These are phyloP conservation scores for Helenozyma baotianmanensis DNA, from an alignment of 805 yeast species.

Conservation along the genomic window DNA sequence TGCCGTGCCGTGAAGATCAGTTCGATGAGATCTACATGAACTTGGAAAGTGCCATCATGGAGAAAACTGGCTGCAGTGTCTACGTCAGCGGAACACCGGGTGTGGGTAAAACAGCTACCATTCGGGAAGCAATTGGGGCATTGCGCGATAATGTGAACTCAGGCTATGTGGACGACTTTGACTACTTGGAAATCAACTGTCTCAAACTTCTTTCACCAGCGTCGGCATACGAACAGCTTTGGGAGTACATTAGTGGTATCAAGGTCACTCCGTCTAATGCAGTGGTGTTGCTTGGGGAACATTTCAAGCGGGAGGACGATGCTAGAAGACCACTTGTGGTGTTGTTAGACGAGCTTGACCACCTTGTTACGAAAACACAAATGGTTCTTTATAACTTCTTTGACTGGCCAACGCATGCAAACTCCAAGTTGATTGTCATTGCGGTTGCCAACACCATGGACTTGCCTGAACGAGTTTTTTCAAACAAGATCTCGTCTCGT, in stretches of 20 bases:
- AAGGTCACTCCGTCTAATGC: conserved; percentile 61
- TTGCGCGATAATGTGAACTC: conserved; percentile 36
- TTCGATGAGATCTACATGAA: conserved; percentile 64
- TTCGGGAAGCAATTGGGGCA: conserved; percentile 77
- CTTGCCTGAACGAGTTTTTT: conserved; percentile 80
- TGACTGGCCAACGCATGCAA: conserved; percentile 89
- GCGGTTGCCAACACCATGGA: conserved; percentile 99
- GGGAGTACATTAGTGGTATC: conserved; percentile 66
- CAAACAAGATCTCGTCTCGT: conserved; percentile 87
- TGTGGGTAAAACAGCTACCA: conserved; percentile 93
- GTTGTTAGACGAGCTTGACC: conserved; percentile 89
- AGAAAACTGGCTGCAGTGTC: conserved; percentile 74
- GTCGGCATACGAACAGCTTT: conserved; percentile 75
- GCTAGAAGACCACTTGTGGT: conserved; percentile 59
- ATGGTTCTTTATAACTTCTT: conserved; percentile 91
- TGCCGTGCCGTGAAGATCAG: conserved; percentile 87
- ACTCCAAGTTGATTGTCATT: conserved; percentile 77
- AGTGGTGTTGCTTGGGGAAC: conserved; percentile 62
- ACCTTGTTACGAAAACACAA: conserved; percentile 76
- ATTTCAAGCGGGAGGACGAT: conserved; percentile 40
- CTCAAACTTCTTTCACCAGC: conserved; percentile 76
- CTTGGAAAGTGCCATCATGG: conserved; percentile 65
- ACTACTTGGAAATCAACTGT: conserved; percentile 86
- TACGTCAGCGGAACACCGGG: conserved; percentile 98
- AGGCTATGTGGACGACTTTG: conserved; percentile 43